phyloP scores from a whole-genome alignment of 371 early-diverging fungal genomes.

The Rhizopus delemar region DNA sequence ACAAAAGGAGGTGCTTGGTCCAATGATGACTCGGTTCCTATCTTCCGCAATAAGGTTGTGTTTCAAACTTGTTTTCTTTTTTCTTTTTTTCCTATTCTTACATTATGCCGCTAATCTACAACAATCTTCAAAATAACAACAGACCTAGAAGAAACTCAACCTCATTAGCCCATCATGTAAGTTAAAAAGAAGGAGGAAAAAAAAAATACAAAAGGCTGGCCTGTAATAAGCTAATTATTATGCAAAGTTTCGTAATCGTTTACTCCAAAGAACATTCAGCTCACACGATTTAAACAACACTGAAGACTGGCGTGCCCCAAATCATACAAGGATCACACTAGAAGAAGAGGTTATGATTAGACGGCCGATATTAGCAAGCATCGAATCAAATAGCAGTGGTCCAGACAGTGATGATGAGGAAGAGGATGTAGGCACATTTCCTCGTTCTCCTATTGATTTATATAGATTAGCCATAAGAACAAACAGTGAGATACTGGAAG shows the following conservation, averaged over 20 bases:
- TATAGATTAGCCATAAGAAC: slow-evolving; percentile 20
- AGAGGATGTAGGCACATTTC: slow-evolving; percentile 7
- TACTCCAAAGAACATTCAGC: not conserved
- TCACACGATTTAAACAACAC: not conserved
- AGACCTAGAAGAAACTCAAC: slow-evolving; percentile 1
- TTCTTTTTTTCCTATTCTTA: not conserved
- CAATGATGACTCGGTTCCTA: not conserved
- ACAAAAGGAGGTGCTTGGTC: not conserved
- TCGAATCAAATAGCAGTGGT: slow-evolving; percentile 1
- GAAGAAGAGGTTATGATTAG: too few species aligned
- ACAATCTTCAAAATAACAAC: not conserved
- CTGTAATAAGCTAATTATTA: not conserved
- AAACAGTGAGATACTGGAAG: slow-evolving; percentile 26
- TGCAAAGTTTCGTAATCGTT: not conserved
- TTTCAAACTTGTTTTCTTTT: not conserved
- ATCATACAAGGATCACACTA: too few species aligned
- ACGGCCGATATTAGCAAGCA: not conserved
- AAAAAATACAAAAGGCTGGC: not conserved
- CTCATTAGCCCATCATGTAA: not conserved
- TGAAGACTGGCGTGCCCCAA: not conserved
- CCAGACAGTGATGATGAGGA: slow-evolving; percentile 13
- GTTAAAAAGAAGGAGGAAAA: not conserved
- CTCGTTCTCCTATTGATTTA: slow-evolving; percentile 15
- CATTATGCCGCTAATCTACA: not conserved
- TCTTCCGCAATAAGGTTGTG: not conserved